Evolutionary conservation across 805 yeast species (phyloP), one percentile per base, ranked within the genome.

Genomic region (Debaryomyces maramus): DNA sequence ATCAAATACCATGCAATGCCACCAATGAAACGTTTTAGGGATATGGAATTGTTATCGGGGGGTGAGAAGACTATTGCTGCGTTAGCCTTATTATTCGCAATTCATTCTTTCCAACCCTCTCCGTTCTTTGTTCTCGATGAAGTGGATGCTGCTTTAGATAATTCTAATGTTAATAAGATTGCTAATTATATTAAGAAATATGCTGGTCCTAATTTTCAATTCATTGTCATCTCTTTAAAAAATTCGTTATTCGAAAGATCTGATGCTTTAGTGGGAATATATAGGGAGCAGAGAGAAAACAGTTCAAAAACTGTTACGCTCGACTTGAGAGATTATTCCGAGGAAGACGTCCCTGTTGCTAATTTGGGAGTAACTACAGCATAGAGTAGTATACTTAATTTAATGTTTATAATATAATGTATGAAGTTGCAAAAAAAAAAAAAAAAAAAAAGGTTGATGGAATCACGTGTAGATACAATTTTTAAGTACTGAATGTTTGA

Each of bases 11-110:
- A 88, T 60, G 97, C 96, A 0, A 89, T 89, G 85, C 98, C 98
- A 1, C 98, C 98, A 7, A 77, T 86, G 79, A 93, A 93, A 55
- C 73, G 97, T 50, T 93, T 89, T 60, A 76, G 91, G 49, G 96
- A 88, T 48, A 89, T 93, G 88, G 95, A 88, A 42, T 77, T 86
- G 40, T 71, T 93, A 16, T 88, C 97, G 1, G 99, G 99, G 39
- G 99, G 99, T 40, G 99, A 93, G 58, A 89, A 90, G 58, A 87
- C 97, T 2, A 83, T 93, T 60, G 99, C 99, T 2, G 99, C 99
- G 0, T 67, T 93, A 47, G 97, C 98, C 0, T 68, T 93, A 46
- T 62, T 93, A 34, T 93, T 93, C 66, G 90, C 98, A 0, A 80
- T 90, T 30, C 97, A 93, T 58, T 82, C 95, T 0, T 85, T 70